Conservation (phyloP, 169 alveolate genomes). For the Plasmodium knowlesi region DNA sequence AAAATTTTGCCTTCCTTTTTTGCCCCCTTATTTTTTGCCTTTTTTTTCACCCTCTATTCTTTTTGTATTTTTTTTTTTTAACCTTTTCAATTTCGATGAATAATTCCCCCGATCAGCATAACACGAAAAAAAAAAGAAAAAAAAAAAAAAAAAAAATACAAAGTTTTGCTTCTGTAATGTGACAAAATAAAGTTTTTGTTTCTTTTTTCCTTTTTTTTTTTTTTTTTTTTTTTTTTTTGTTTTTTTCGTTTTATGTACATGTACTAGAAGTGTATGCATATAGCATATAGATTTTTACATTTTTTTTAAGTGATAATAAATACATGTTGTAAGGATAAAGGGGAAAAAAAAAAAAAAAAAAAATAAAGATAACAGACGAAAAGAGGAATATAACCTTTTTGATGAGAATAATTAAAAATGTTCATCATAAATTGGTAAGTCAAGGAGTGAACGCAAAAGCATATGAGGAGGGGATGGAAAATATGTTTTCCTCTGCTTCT, state of each 20-base stretch:
- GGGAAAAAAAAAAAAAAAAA: neutral
- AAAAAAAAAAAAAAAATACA: neutral
- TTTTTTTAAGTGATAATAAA: slow-evolving; percentile 34
- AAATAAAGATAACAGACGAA: neutral
- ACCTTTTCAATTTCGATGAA: neutral
- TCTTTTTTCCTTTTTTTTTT: neutral
- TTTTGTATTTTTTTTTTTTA: neutral
- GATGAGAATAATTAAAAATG: slow-evolving; percentile 75
- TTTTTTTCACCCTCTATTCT: too few relatives aligned
- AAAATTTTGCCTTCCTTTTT: neutral
- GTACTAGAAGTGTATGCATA: neutral
- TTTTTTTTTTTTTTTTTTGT: neutral
- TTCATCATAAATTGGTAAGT: slow-evolving; percentile 84
- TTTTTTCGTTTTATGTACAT: neutral
- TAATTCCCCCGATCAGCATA: neutral
- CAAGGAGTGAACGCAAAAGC: neutral
- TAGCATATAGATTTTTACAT: neutral
- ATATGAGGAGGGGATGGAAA: neutral
- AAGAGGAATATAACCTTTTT: slow-evolving; percentile 8
- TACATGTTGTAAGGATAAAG: slow-evolving; percentile 12
- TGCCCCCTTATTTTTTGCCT: neutral
- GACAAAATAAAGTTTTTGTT: neutral
- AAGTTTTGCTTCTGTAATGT: neutral
- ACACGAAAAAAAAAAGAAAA: neutral
- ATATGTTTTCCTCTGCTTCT: neutral